Base-by-base conservation (phyloP, 2,329 filamentous ascomycete genomes). In the Fusarium sp. region DNA sequence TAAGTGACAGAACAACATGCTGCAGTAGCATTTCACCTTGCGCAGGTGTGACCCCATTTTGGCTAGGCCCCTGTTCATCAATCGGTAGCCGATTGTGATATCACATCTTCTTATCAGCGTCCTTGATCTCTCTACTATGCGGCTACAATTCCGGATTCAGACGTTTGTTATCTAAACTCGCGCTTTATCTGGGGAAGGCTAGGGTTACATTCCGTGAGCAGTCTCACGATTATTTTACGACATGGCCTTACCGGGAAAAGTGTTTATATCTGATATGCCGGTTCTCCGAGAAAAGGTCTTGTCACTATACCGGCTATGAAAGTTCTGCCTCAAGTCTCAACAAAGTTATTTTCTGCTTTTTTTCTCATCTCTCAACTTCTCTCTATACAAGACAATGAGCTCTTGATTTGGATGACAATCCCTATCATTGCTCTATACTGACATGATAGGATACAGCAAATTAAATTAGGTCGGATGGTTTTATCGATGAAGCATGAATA, bases 141-240 rank as follows among this genome's bases (percentile, higher is more conserved):
- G 40, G 31, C 31, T 46, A 36, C 4, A 49, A 63, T 26, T 16
- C 12, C 10, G 20, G n/a, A 45, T 57, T 57, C 65, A 41, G 57
- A 62, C 18, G 8, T 18, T 9, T 11, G 65, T 72, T 72, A 72
- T 72, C 70, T 69, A 31, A 12, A 40, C 15, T 44, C 42, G 26
- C 42, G 45, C 31, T 52, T 67, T 63, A 56, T 67, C 45, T 65
- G 16, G 34, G 31, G 4, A 13, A 31, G 31, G 16, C n/a, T 23
- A 46, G 20, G 9, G 65, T 69, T 65, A 37, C 65, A 68, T 61
- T 36, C 12, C 7, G 15, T 12, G 9, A 1, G 9, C 8, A 31
- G n/a, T 26, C 33, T 64, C 18, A 36, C 20, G 20, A 36, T n/a
- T 10, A 8, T 2, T 16, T 30, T 31, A 28, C 31, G 38, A 9